These are phyloP conservation scores for Arthroderma sp. DNA, from an alignment of 2,329 filamentous ascomycete genomes.

Conservation along the genomic window DNA sequence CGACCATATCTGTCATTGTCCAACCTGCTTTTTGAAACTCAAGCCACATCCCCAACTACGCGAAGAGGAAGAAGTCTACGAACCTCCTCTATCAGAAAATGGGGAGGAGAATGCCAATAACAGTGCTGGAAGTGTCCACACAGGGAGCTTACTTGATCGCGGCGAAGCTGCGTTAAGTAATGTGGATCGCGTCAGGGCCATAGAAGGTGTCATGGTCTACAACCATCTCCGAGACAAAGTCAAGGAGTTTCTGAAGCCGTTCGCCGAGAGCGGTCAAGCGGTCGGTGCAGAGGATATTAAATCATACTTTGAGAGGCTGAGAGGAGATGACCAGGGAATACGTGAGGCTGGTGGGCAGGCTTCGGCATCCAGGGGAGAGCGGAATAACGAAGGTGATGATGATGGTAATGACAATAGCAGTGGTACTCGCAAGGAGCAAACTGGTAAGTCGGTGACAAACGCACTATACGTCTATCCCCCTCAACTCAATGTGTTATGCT, in stretches of 20 bases:
- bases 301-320: constrained; percentile 82
- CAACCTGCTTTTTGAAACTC: constrained; percentile 63
- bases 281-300: constrained; percentile 96
- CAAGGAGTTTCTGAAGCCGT: constrained; percentile 87
- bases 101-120: constrained; percentile 37
- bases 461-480: no score
- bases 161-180: constrained; percentile 86
- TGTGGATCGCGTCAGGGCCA: constrained; percentile 82
- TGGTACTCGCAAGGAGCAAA: constrained; percentile 32
- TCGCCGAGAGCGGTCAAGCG: constrained; percentile 76
- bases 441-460: constrained; percentile 2
- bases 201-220: constrained; percentile 96
- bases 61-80: constrained; percentile 88
- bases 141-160: constrained; percentile 73
- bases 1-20: constrained; percentile 67
- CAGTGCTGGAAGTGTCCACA: constrained; percentile 47
- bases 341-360: constrained; percentile 20
- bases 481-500: no score
- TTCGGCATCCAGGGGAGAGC: constrained; percentile 23
- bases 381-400: constrained; percentile 16
- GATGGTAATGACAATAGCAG: constrained; percentile 17
- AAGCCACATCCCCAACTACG: constrained; percentile 64
- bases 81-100: constrained; percentile 68
- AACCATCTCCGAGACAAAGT: constrained; percentile 92
- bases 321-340: constrained; percentile 63